Evolutionary conservation across 2,329 filamentous ascomycete genomes (phyloP), one percentile per base, ranked within the genome.

Genomic region (Curvularia spicifera): DNA sequence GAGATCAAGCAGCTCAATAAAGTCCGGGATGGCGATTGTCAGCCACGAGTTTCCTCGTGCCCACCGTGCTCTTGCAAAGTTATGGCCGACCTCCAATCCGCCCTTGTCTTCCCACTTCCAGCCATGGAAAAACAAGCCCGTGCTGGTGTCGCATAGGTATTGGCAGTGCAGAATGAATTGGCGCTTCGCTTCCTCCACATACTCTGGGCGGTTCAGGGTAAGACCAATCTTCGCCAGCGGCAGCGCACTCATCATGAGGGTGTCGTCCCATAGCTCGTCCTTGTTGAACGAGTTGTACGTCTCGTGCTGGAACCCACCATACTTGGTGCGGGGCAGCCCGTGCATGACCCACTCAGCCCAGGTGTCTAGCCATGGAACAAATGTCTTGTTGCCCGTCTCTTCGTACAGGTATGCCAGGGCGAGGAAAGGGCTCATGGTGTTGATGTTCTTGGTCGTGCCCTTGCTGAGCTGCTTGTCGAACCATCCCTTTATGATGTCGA

Each of bases 331-430:
- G 12, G 86, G 85, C 28, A 93, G 82, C 50, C 91, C 90, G 73
- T 91, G 81, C 84, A 91, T 91, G 1, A 89, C 89, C 90, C 90
- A 93, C 73, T 93, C 90, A 4, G 87, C 91, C 91, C 91, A 94
- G 46, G 84, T 82, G 68, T 94, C 91, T 5, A 94, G 81, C 90
- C 90, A 93, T 0, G 90, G 88, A 7, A 90, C 79, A 71, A 91
- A 93, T 0, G 84, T 86, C 62, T 83, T 80, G 69, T 91, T 88
- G 8, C 83, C 78, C 0, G 88, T 91, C 73, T 88, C 85, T 76
- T 93, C 90, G 69, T 93, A 93, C n/a, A 93, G 82, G 70, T 87
- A 87, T 0, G 90, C 90, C 0, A 93, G 82, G 0, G 90, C 91
- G 20, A 93, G 79, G 74, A 93, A 91, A 0, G 87, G 87, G 12